Evolutionary conservation across 176 grass and related monocot species (phyloP), one percentile per base, ranked within the genome.

Genomic region (Musa troglodytarum): DNA sequence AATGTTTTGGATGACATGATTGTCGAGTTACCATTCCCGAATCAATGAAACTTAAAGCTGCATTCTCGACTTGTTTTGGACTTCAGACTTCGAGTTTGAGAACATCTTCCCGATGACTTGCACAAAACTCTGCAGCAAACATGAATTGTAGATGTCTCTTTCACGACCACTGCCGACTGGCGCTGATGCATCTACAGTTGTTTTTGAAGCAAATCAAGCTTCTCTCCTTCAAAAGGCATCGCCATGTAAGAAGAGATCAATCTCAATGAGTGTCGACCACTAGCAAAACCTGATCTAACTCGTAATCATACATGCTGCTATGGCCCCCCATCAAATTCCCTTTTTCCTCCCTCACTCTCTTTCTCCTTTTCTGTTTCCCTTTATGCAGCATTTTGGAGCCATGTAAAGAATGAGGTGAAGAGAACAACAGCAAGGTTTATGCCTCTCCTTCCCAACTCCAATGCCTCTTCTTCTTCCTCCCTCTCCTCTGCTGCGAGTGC

Each of bases 291-390:
- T 68, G 65, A 26, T 68, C 43, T 43, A 29, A 26, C 65, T 22
- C 8, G 65, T 68, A 17, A 43, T 68, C 24, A 68, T 68, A 26
- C 65, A 34, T 43, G 65, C 8, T 22, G 13, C 24, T 7, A 68
- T 43, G 65, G 65, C 13, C 65, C 13, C 65, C 65, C 62, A 64
- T 64, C n/a, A 64, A 20, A 5, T 43, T 43, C 22, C 62, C 57
- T 17, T 19, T 61, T 19, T 17, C 55, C 57, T 61, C 57, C 14
- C 57, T 61, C 15, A 8, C 16, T 61, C 3, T 5, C 34, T 43
- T 43, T 43, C 57, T 17, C 57, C 65, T 68, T 68, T 34, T 26
- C 26, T 68, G 65, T 43, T 68, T 68, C 65, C 24, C 65, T 68
- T 68, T 68, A 29, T 16, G 25, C 65, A 68, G 65, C 65, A 68